Evolutionary conservation across 2,329 filamentous ascomycete genomes (phyloP).

Genomic region (Didymella segeticola): DNA sequence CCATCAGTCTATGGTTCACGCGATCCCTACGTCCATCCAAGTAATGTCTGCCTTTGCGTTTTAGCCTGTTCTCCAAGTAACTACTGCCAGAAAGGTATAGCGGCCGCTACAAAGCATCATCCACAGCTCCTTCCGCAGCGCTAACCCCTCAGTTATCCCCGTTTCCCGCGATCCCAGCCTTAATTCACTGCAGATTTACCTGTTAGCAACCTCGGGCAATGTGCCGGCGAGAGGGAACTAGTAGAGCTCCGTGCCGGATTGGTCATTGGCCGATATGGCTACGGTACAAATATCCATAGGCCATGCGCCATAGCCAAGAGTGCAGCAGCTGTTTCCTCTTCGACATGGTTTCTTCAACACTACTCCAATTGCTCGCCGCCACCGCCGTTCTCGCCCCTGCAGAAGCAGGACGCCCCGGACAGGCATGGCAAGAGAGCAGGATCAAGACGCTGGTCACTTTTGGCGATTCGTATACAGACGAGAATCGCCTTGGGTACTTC

Average conservation of each 20-base stretch:
- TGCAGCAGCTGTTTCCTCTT: neutral
- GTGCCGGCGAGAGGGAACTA: slow-evolving; percentile 22
- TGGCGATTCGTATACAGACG: slow-evolving; percentile 79
- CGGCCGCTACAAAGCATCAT: slow-evolving; percentile 23
- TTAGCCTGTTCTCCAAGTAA: slow-evolving; percentile 13
- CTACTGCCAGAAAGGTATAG: slow-evolving; percentile 23
- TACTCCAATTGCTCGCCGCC: slow-evolving; percentile 26
- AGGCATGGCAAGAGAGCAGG: slow-evolving; percentile 50
- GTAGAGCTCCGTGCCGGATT: slow-evolving; percentile 11
- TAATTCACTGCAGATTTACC: slow-evolving; percentile 18
- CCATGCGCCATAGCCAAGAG: neutral
- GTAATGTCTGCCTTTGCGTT: neutral
- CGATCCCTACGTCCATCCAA: neutral
- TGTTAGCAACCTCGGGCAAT: slow-evolving; percentile 5
- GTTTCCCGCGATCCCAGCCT: slow-evolving; percentile 22
- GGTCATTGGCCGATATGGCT: neutral
- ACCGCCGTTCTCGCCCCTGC: slow-evolving; percentile 29
- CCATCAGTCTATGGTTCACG: neutral
- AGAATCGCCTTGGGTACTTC: slow-evolving; percentile 71
- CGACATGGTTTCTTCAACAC: slow-evolving; percentile 22
- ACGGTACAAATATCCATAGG: slow-evolving; percentile 25
- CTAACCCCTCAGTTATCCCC: slow-evolving; percentile 20
- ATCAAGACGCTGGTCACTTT: slow-evolving; percentile 73
- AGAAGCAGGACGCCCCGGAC: slow-evolving; percentile 17
- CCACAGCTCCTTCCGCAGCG: slow-evolving; percentile 18